Conservation (phyloP, 225 moss, liverwort and hornwort genomes). For the Bryum argenteum region DNA sequence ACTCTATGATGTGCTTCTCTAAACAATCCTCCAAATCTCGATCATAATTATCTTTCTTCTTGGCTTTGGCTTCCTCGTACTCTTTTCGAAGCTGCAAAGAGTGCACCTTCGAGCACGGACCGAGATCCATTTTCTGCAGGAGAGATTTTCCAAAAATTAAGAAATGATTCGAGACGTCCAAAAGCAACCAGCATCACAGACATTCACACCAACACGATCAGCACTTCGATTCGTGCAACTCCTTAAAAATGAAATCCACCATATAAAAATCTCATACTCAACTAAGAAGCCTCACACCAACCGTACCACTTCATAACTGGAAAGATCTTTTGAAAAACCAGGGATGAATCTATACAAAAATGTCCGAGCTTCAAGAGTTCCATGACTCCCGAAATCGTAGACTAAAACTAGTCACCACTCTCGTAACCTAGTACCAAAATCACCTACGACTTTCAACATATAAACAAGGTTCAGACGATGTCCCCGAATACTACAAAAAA, state of each 20-base stretch:
- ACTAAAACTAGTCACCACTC: no score
- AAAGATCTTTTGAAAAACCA: neutral
- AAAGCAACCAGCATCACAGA: neutral
- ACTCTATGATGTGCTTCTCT: conserved; percentile 89
- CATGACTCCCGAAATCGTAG: no score
- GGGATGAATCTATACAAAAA: no score
- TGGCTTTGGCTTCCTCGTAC: conserved; percentile 89
- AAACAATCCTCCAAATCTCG: conserved; percentile 92
- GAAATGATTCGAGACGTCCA: neutral
- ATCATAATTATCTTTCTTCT: conserved; percentile 89
- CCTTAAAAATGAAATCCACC: no score
- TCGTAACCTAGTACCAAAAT: no score
- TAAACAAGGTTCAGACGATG: no score
- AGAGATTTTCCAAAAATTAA: no score
- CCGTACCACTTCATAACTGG: no score
- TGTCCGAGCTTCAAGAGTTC: neutral
- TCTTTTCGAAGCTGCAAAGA: conserved; percentile 90
- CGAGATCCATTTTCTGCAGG: conserved; percentile 96
- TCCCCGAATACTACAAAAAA: neutral
- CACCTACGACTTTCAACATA: no score
- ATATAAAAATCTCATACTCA: no score
- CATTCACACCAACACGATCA: neutral
- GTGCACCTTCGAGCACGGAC: conserved; percentile 92
- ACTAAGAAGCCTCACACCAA: neutral
- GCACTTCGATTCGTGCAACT: neutral